These are phyloP conservation scores for Erigeron canadensis DNA, from an alignment of 129 eudicot species.

Conservation along the genomic window DNA sequence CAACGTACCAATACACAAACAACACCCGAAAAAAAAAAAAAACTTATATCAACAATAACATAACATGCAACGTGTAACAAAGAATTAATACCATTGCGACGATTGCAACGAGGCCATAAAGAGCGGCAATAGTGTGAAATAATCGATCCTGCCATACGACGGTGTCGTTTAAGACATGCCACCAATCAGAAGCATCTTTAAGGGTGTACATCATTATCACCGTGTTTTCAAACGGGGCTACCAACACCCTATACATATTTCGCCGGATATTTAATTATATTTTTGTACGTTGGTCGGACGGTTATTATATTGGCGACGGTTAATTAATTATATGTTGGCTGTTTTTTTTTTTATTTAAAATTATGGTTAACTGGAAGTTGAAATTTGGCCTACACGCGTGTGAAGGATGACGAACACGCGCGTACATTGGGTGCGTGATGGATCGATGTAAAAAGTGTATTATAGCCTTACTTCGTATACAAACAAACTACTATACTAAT, in stretches of 20 bases:
- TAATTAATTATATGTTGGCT: constrained; percentile 6
- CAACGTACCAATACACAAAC: not conserved
- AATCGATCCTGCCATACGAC: constrained; percentile 77
- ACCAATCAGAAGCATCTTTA: constrained; percentile 62
- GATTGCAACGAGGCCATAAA: constrained; percentile 64
- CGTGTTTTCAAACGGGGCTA: constrained; percentile 39
- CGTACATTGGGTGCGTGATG: no score
- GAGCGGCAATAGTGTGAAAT: constrained; percentile 57
- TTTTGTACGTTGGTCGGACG: constrained; percentile 22
- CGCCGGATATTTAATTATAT: constrained; percentile 6
- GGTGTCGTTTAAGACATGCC: constrained; percentile 62
- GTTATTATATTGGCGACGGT: constrained; percentile 20
- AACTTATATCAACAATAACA: not conserved
- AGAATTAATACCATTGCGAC: constrained; percentile 60
- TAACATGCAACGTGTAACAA: not conserved
- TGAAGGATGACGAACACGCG: not conserved
- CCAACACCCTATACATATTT: constrained; percentile 45
- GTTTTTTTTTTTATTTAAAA: not conserved
- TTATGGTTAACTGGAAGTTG: constrained; percentile 29
- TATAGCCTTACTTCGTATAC: no score
- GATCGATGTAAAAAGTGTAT: no score
- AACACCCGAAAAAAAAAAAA: not conserved
- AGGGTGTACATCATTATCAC: constrained; percentile 47
- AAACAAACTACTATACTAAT: no score
- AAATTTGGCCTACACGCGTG: not conserved